These are phyloP conservation scores for Ophiostoma ulmi DNA, from an alignment of 2,329 filamentous ascomycete genomes.

Conservation along the genomic window DNA sequence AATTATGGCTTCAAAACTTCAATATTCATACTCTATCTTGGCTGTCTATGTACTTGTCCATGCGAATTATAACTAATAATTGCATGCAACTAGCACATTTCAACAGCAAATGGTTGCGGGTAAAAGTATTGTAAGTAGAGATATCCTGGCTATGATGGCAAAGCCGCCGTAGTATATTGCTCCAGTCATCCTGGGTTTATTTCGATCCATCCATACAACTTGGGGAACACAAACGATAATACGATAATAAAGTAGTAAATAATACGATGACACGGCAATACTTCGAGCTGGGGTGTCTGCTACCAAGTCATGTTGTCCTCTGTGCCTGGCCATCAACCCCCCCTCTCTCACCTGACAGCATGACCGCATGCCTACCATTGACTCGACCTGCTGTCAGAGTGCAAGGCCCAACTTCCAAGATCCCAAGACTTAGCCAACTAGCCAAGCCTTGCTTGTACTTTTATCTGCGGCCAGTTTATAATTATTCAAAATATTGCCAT, in stretches of 20 bases:
- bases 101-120: neutral
- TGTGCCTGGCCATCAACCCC: neutral
- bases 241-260: neutral
- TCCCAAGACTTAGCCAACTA: slow-evolving; percentile 6
- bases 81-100: neutral
- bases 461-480: neutral
- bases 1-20: neutral
- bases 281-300: neutral
- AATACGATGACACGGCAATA: neutral
- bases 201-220: neutral
- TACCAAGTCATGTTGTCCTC: neutral
- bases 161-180: neutral
- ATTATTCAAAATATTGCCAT: neutral
- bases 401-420: neutral
- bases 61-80: neutral
- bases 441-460: slow-evolving; percentile 21
- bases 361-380: neutral
- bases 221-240: slow-evolving; percentile 9
- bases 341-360: neutral
- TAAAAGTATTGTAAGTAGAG: neutral
- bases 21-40: neutral
- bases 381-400: neutral
- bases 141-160: neutral
- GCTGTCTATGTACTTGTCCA: neutral
- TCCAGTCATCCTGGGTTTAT: neutral